Evolutionary conservation across 2,329 filamentous ascomycete species (phyloP).

Genomic region (Cladophialophora psammophila): DNA sequence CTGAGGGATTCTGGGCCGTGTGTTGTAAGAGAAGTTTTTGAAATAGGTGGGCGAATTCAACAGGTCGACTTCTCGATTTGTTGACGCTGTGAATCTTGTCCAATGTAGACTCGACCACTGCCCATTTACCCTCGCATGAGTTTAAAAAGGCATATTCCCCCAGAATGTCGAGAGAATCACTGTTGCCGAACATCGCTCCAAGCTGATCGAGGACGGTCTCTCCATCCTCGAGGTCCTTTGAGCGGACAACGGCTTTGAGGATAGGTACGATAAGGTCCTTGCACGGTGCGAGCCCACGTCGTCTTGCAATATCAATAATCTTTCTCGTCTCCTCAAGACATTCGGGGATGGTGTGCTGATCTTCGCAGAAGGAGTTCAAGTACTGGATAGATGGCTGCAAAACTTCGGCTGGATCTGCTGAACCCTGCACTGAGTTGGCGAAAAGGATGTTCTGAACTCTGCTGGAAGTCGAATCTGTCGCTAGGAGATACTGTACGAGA

Average conservation of each 20-base stretch:
- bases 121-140: slow-evolving; percentile 51
- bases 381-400: slow-evolving; percentile 21
- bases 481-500: slow-evolving; percentile 29
- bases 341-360: slow-evolving; percentile 46
- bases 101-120: slow-evolving; percentile 49
- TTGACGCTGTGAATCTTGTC: slow-evolving; percentile 48
- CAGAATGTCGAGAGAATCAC: slow-evolving; percentile 46
- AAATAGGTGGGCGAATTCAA: slow-evolving; percentile 27
- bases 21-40: slow-evolving; percentile 28
- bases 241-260: slow-evolving; percentile 50
- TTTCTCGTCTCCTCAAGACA: slow-evolving; percentile 44
- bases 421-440: not conserved
- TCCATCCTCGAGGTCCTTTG: slow-evolving; percentile 46
- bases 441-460: slow-evolving; percentile 29
- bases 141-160: slow-evolving; percentile 49
- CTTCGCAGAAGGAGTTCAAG: slow-evolving; percentile 45
- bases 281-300: slow-evolving; percentile 38
- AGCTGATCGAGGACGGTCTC: slow-evolving; percentile 48
- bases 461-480: slow-evolving; percentile 16
- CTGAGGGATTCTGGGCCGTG: slow-evolving; percentile 16
- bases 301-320: slow-evolving; percentile 25
- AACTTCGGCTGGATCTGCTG: not conserved
- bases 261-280: slow-evolving; percentile 52
- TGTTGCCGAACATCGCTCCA: slow-evolving; percentile 43
- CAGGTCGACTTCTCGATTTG: slow-evolving; percentile 41